Evolutionary conservation across 164 flowering plant genomes (phyloP), one percentile per base, ranked within the genome.

Genomic region (Paratinospora sagittata): DNA sequence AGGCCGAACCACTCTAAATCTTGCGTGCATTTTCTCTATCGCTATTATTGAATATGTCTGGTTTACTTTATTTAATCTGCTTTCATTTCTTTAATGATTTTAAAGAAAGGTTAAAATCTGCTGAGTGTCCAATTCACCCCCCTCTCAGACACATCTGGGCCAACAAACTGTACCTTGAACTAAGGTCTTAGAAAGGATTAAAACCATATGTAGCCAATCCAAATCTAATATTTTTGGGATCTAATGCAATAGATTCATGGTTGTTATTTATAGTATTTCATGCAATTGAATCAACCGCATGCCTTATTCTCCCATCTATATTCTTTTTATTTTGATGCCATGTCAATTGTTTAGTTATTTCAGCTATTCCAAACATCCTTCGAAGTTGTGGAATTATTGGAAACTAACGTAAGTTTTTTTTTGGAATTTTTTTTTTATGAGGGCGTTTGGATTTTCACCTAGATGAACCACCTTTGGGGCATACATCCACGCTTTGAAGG

Each of bases 121-220:
- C n/a, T n/a, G n/a, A n/a, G n/a, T n/a, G n/a, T n/a, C n/a, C n/a
- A n/a, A n/a, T n/a, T n/a, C n/a, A n/a, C n/a, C n/a, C n/a, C n/a
- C n/a, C n/a, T n/a, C n/a, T n/a, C n/a, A n/a, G n/a, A n/a, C n/a
- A n/a, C n/a, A n/a, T n/a, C n/a, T n/a, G n/a, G n/a, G n/a, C n/a
- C n/a, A n/a, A n/a, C n/a, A n/a, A n/a, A n/a, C n/a, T n/a, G n/a
- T n/a, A n/a, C n/a, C n/a, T n/a, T n/a, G n/a, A n/a, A n/a, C n/a
- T n/a, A n/a, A n/a, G n/a, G n/a, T n/a, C n/a, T n/a, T n/a, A n/a
- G 9, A 34, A 69, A 34, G 27, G 72, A 24, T 57, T 69, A n/a
- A 69, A 69, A 8, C 65, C 65, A 69, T 57, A 45, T 1, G 30
- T 57, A 19, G 72, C 72, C 21, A 69, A 10, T 30, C 72, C 72